Conservation (phyloP, 1,139 yeast species). For the Diutina rugosa region DNA sequence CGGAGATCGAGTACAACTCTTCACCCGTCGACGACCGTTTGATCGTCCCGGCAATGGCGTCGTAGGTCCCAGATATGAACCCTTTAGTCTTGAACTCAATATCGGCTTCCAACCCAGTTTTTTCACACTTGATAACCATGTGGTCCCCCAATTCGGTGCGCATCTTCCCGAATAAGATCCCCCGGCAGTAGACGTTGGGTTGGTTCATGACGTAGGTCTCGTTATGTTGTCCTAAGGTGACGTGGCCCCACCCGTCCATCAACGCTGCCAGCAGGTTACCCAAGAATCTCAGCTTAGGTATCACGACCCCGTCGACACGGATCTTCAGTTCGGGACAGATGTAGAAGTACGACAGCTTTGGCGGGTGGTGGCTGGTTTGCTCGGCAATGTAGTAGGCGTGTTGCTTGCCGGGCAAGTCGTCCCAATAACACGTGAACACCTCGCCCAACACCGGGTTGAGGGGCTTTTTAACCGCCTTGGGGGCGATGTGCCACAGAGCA, state of each 20-base stretch:
- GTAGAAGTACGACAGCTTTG: conserved; percentile 87
- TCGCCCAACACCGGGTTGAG: conserved; percentile 92
- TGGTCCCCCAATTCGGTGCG: conserved; percentile 90
- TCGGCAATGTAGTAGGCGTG: conserved; percentile 80
- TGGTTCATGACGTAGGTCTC: conserved; percentile 64
- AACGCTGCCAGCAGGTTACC: conserved; percentile 96
- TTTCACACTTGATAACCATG: conserved; percentile 56
- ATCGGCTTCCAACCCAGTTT: conserved; percentile 53
- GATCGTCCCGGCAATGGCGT: conserved; percentile 70
- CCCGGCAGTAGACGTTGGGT: conserved; percentile 94
- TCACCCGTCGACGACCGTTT: conserved; percentile 41
- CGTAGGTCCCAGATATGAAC: conserved; percentile 83
- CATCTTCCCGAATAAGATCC: conserved; percentile 80
- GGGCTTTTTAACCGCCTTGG: conserved; percentile 96
- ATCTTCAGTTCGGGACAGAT: conserved; percentile 70
- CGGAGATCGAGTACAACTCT: conserved; percentile 52
- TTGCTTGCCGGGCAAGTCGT: conserved; percentile 45
- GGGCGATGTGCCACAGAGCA: conserved; percentile 96
- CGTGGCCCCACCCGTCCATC: conserved; percentile 82
- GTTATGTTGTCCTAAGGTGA: conserved; percentile 53
- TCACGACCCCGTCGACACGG: conserved; percentile 77
- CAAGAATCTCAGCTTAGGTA: conserved; percentile 78
- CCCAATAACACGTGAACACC: conserved; percentile 86
- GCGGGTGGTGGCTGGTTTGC: conserved; percentile 98
- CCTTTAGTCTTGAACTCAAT: conserved; percentile 95